These are phyloP conservation scores for Alternaria sp. DNA, from an alignment of 2,329 filamentous ascomycete genomes.

Conservation along the genomic window DNA sequence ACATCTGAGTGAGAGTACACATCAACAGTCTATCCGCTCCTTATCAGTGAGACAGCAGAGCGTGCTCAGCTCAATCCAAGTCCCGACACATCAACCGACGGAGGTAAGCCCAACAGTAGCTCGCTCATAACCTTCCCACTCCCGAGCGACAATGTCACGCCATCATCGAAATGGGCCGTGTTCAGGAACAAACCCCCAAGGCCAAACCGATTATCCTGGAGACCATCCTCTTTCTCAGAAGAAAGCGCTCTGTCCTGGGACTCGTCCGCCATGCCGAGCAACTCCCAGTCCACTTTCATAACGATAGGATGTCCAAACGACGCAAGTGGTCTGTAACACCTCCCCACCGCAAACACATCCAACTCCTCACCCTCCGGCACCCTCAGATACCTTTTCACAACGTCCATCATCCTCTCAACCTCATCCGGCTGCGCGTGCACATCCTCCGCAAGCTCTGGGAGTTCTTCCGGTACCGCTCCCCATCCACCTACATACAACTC, in stretches of 20 bases:
- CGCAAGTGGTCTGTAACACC: neutral
- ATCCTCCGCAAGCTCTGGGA: neutral
- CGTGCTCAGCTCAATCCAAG: neutral
- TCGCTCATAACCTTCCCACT: neutral
- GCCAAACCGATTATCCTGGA: neutral
- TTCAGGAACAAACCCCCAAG: neutral
- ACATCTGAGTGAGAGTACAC: too few species aligned
- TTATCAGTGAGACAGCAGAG: neutral
- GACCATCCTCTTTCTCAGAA: too few species aligned
- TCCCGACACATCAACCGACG: neutral
- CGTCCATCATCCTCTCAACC: neutral
- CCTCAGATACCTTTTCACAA: neutral
- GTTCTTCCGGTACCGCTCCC: neutral
- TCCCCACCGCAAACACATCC: neutral
- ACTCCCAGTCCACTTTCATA: neutral
- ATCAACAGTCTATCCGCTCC: too few species aligned
- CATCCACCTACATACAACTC: neutral
- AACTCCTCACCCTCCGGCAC: neutral
- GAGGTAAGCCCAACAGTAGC: neutral
- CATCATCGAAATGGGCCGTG: neutral
- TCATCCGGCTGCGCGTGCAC: neutral
- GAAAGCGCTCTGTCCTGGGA: too few species aligned
- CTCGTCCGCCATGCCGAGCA: too few species aligned
- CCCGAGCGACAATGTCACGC: neutral
- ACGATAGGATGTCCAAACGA: rapidly evolving